These are phyloP conservation scores for Monosporozyma aerobia DNA, from an alignment of 805 yeast species.

Conservation along the genomic window DNA sequence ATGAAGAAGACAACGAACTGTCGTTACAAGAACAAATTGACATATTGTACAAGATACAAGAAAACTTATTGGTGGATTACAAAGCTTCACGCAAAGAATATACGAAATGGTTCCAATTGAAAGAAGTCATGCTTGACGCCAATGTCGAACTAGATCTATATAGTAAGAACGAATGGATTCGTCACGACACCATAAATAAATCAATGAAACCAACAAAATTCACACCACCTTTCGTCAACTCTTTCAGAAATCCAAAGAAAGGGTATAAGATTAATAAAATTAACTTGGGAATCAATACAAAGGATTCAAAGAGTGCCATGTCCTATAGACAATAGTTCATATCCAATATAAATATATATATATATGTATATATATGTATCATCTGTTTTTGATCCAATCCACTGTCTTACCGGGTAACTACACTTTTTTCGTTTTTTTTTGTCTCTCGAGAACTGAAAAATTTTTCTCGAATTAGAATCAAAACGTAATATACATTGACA, in stretches of 20 bases:
- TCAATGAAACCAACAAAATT: background rate
- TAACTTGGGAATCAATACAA: background rate
- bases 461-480: background rate
- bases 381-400: no score
- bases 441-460: conserved; percentile 1
- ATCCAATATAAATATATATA: no score
- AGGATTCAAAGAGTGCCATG: background rate
- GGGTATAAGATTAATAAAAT: background rate
- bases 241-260: background rate
- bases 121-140: conserved; percentile 27
- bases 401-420: background rate
- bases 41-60: conserved; percentile 17
- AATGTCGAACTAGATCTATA: conserved; percentile 27
- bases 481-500: background rate
- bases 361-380: background rate
- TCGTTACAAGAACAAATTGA: conserved; percentile 11
- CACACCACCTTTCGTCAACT: background rate
- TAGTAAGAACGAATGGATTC: conserved; percentile 14
- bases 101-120: conserved; percentile 26
- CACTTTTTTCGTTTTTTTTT: background rate
- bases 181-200: background rate
- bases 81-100: conserved; percentile 13
- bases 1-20: background rate
- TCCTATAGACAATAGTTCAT: background rate
- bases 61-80: conserved; percentile 16